These are phyloP conservation scores for Neoboletus magnificus DNA, from an alignment of 768 basidiomycete species.

Conservation along the genomic window DNA sequence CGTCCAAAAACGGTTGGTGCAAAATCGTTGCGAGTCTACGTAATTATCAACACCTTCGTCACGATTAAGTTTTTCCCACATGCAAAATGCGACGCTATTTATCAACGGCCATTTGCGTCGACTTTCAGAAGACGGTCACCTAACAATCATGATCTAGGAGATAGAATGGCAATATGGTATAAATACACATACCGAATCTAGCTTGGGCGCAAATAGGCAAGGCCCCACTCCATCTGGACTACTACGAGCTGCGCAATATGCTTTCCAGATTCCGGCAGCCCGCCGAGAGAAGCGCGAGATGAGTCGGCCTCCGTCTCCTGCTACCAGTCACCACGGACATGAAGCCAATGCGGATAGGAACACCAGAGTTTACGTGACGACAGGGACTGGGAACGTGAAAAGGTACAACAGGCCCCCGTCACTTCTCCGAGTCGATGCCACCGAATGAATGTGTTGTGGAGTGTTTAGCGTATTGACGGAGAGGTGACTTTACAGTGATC, in stretches of 20 bases:
- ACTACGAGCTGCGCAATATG: conserved; percentile 96
- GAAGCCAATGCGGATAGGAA: conserved; percentile 45
- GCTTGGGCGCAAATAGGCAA: no score
- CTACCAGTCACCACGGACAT: conserved; percentile 37
- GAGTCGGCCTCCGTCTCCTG: conserved; percentile 40
- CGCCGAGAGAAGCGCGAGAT: conserved; percentile 76
- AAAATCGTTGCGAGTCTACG: no score
- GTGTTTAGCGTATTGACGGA: conserved; percentile 10
- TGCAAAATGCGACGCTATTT: no score
- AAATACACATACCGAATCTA: no score
- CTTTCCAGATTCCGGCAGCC: conserved; percentile 87
- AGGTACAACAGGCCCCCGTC: conserved; percentile 63
- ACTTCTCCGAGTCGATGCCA: conserved; percentile 79
- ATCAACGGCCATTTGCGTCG: neutral
- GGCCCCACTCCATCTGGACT: conserved; percentile 70
- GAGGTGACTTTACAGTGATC: conserved; percentile 44
- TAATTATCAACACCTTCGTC: no score
- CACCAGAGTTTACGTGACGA: conserved; percentile 60
- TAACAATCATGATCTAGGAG: no score
- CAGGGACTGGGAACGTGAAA: conserved; percentile 66
- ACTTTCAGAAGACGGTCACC: neutral
- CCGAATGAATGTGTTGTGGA: conserved; percentile 43
- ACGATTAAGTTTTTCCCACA: no score
- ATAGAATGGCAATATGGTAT: no score
- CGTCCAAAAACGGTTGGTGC: no score